Percentiles rank a stretch among this genome's conserved stretches.
phyloP scores from a whole-genome alignment of 2,329 filamentous ascomycete species.

The Cytospora piceae region DNA sequence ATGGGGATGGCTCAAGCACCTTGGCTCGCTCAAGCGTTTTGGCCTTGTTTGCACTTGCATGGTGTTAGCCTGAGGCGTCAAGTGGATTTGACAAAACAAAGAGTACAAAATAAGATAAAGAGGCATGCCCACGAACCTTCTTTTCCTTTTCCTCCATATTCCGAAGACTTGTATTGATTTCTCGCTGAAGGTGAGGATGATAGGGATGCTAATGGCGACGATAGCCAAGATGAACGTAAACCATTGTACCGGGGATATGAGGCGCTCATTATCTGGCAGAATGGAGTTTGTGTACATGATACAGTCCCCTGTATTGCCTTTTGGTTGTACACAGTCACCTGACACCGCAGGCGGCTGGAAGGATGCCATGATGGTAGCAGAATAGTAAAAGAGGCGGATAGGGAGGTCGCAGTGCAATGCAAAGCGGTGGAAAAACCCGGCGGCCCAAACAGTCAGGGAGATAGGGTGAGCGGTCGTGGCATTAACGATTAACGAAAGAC shows the following conservation, averaged over 20 bases:
- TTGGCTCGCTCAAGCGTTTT: constrained; percentile 22
- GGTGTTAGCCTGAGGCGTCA: constrained; percentile 14
- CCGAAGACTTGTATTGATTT: constrained; percentile 5
- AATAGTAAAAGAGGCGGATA: not conserved
- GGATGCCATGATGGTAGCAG: constrained; percentile 38
- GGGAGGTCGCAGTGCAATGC: constrained; percentile 10
- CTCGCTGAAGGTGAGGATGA: constrained; percentile 29
- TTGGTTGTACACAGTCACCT: constrained; percentile 34
- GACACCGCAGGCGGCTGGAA: constrained; percentile 39
- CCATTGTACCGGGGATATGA: constrained; percentile 37
- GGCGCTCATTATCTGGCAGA: constrained; percentile 32
- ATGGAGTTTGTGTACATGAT: constrained; percentile 40
- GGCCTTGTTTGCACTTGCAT: constrained; percentile 16
- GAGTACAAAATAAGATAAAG: not conserved
- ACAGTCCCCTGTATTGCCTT: constrained; percentile 28
- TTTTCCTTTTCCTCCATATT: constrained; percentile 27
- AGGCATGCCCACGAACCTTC: constrained; percentile 10
- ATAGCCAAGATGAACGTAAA: constrained; percentile 36
- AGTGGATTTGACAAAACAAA: not conserved
- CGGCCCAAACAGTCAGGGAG: constrained; percentile 19
- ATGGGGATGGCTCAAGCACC: constrained; percentile 26
- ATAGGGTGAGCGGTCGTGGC: constrained; percentile 15
- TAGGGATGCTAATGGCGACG: constrained; percentile 34
- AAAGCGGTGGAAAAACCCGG: constrained; percentile 22
- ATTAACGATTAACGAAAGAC: constrained; percentile 19